A percentile compares a stretch with the other conserved stretches of the same genome.
phyloP scores from a whole-genome alignment of 179 eudicot species.

The Carnegiea gigantea region DNA sequence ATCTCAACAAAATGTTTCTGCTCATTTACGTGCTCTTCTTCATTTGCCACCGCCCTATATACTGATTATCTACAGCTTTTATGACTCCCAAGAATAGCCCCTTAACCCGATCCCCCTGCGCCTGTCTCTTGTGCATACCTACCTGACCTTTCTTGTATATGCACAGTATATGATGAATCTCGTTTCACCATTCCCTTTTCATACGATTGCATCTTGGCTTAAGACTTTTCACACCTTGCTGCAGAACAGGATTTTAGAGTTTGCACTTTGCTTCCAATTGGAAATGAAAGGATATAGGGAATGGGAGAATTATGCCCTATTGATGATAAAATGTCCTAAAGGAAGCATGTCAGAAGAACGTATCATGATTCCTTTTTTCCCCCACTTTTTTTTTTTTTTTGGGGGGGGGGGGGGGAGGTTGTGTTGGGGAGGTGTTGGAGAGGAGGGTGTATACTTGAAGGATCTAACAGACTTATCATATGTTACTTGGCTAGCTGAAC shows the following conservation, averaged over 20 bases:
- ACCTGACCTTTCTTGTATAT: background rate
- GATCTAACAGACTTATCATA: background rate
- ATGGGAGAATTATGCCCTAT: background rate
- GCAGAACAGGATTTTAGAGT: slow-evolving; percentile 2
- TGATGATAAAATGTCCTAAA: background rate
- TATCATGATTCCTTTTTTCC: background rate
- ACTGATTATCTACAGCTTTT: background rate
- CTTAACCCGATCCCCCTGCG: background rate
- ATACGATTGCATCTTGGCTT: no score
- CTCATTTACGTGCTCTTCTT: background rate
- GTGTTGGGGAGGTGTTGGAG: background rate
- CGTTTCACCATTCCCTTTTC: no score
- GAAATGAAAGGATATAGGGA: background rate
- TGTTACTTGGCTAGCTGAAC: background rate
- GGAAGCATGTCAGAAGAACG: background rate
- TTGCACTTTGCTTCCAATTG: slow-evolving; percentile 5
- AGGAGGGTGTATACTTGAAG: background rate
- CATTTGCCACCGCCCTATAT: background rate
- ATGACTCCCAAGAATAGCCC: background rate
- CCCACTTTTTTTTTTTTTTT: no score
- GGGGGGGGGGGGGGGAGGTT: background rate
- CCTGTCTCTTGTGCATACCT: background rate
- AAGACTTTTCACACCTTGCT: background rate
- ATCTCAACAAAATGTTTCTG: background rate
- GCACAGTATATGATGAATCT: background rate